Evolutionary conservation across 306 rosid genomes (phyloP).

Genomic region (Castanea sativa): DNA sequence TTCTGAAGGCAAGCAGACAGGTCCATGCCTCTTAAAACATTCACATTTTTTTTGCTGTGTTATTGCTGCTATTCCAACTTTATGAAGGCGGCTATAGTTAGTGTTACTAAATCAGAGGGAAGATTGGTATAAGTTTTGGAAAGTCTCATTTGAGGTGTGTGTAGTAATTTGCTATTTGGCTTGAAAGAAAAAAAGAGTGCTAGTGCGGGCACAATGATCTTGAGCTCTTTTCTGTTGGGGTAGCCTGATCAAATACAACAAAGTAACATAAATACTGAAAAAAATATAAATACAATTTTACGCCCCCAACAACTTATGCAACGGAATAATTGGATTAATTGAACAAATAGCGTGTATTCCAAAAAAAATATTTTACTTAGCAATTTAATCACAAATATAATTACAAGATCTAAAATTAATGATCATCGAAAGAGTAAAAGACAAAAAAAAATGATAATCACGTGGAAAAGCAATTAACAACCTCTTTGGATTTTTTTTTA

Average conservation of each 20-base stretch:
- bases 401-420: no score
- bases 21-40: background rate
- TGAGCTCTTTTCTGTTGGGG: background rate
- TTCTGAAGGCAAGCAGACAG: background rate
- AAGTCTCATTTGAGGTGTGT: background rate
- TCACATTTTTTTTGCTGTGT: background rate
- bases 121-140: background rate
- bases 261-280: background rate
- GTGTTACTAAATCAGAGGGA: background rate
- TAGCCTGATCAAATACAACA: background rate
- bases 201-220: background rate
- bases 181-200: background rate
- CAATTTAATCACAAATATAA: no score
- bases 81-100: background rate
- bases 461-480: no score
- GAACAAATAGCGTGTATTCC: no score
- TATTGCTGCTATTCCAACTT: background rate
- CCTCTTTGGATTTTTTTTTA: no score
- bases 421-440: no score
- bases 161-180: background rate
- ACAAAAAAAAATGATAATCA: no score
- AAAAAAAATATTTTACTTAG: no score
- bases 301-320: no score
- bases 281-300: no score
- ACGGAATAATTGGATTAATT: no score